These are phyloP conservation scores for Apiotrichum domesticum DNA, from an alignment of 1,284 basidiomycete genomes.

Conservation along the genomic window DNA sequence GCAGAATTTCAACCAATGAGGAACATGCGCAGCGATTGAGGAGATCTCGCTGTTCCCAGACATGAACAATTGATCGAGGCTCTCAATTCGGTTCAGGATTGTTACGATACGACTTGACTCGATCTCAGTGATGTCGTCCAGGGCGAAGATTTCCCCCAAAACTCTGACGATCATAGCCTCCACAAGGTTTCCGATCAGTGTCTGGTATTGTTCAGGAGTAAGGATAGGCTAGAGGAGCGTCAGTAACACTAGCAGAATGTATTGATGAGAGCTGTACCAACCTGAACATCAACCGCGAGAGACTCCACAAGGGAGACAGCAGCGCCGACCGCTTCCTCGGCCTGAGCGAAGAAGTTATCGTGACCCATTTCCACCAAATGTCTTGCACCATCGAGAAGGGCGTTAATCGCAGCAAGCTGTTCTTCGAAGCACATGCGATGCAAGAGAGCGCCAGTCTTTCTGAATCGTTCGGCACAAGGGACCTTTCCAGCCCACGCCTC, in stretches of 20 bases:
- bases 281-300: slow-evolving; percentile 47
- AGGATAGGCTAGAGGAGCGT: slow-evolving; percentile 24
- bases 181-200: slow-evolving; percentile 63
- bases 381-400: slow-evolving; percentile 57
- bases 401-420: slow-evolving; percentile 51
- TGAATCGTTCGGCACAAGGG: slow-evolving; percentile 45
- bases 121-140: slow-evolving; percentile 83
- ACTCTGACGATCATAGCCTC: slow-evolving; percentile 66
- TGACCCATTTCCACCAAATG: slow-evolving; percentile 68
- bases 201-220: neutral
- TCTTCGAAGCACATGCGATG: slow-evolving; percentile 63
- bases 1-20: slow-evolving; percentile 90
- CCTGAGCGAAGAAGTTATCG: slow-evolving; percentile 51
- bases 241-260: no score
- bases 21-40: slow-evolving; percentile 56
- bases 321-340: neutral
- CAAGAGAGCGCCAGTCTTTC: slow-evolving; percentile 58
- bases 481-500: slow-evolving; percentile 41
- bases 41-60: slow-evolving; percentile 14
- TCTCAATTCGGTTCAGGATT: slow-evolving; percentile 69
- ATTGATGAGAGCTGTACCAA: slow-evolving; percentile 38
- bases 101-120: slow-evolving; percentile 80
- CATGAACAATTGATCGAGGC: slow-evolving; percentile 70
- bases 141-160: slow-evolving; percentile 65
- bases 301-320: neutral